phyloP scores from a whole-genome alignment of 2,329 filamentous ascomycete species.

The Exserohilum turcica region DNA sequence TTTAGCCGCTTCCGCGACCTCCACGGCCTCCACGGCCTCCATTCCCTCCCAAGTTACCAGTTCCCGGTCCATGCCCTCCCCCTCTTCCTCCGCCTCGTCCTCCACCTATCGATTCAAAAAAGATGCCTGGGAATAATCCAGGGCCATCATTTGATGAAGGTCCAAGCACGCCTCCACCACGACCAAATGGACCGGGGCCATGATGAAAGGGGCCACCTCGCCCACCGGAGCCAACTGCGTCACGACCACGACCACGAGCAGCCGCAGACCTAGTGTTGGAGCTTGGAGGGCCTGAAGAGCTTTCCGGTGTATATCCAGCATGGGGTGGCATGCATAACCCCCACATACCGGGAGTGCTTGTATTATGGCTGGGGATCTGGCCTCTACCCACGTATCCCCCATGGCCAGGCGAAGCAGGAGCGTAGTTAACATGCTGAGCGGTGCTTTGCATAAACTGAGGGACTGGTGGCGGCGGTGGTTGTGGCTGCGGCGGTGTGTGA shows the following conservation, averaged over 20 bases:
- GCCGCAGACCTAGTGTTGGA: constrained; percentile 10
- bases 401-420: too few relatives aligned
- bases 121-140: not conserved
- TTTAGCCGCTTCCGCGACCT: not conserved
- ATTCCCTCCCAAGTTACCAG: not conserved
- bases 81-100: not conserved
- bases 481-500: too few relatives aligned
- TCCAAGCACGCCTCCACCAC: not conserved
- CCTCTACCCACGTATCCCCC: not conserved
- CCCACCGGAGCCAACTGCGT: not conserved
- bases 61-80: constrained; percentile 3
- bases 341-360: not conserved
- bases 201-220: not conserved
- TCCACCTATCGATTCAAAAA: not conserved
- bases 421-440: too few relatives aligned
- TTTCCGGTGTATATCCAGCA: not conserved
- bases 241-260: constrained; percentile 1
- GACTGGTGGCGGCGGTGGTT: too few relatives aligned
- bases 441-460: too few relatives aligned
- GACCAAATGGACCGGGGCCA: not conserved
- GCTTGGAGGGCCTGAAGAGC: not conserved
- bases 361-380: not conserved
- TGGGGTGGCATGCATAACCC: not conserved
- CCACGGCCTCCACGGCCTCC: not conserved
- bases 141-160: not conserved